Percentiles rank a stretch among this genome's conserved stretches.
Evolutionary conservation across 306 rosid species (phyloP).

Genomic region (Medicago ruthenica): DNA sequence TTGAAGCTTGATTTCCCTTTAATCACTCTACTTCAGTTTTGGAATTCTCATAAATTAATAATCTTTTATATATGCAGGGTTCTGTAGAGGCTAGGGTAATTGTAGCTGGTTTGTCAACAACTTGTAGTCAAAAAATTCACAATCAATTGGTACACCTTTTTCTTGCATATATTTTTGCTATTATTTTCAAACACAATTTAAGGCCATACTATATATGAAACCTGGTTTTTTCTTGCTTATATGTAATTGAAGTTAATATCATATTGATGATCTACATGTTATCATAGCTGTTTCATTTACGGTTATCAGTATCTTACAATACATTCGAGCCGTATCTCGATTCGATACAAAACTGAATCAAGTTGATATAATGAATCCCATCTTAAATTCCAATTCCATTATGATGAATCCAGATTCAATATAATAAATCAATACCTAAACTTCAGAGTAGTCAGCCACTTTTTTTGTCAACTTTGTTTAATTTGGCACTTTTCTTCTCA

Average conservation of each 20-base stretch:
- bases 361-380: too few relatives aligned
- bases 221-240: background rate
- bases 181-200: slow-evolving; percentile 37
- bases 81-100: slow-evolving; percentile 77
- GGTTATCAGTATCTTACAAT: too few relatives aligned
- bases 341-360: too few relatives aligned
- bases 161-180: slow-evolving; percentile 11
- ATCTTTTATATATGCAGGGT: slow-evolving; percentile 56
- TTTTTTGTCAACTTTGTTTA: too few relatives aligned
- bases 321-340: too few relatives aligned
- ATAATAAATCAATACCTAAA: too few relatives aligned
- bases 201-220: slow-evolving; percentile 9
- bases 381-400: too few relatives aligned
- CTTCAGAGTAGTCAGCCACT: too few relatives aligned
- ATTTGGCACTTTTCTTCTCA: too few relatives aligned
- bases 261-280: background rate
- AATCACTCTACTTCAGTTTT: slow-evolving; percentile 24
- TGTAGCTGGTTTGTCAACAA: slow-evolving; percentile 89
- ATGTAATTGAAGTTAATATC: background rate
- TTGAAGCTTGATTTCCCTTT: slow-evolving; percentile 38
- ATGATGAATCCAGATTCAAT: too few relatives aligned
- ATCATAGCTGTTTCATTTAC: background rate
- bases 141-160: slow-evolving; percentile 77
- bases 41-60: background rate
- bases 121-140: slow-evolving; percentile 98